Evolutionary conservation across 2,329 filamentous ascomycete species (phyloP).

Genomic region (Claviceps pazoutovae): DNA sequence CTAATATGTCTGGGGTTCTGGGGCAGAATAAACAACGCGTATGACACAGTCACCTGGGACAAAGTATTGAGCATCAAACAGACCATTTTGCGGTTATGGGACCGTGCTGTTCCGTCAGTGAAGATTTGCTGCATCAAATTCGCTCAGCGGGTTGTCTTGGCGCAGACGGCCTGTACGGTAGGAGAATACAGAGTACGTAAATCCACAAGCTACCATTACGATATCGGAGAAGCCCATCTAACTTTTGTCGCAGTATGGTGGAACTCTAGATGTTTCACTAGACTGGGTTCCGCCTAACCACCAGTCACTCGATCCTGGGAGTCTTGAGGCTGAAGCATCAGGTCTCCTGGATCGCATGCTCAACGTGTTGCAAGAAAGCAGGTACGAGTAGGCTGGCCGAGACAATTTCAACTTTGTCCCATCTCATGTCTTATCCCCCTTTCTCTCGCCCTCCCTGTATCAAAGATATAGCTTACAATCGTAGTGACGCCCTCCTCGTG

Average conservation of each 20-base stretch:
- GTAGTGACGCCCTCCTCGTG: slow-evolving; percentile 72
- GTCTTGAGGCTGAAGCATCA: slow-evolving; percentile 83
- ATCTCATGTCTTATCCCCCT: not conserved
- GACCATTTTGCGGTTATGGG: slow-evolving; percentile 79
- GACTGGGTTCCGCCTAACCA: slow-evolving; percentile 76
- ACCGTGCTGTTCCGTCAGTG: slow-evolving; percentile 59
- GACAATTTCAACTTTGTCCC: not conserved
- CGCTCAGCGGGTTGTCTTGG: slow-evolving; percentile 79
- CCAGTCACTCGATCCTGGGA: slow-evolving; percentile 60
- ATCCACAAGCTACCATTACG: too few relatives aligned
- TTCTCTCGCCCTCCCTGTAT: not conserved
- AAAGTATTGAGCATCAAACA: slow-evolving; percentile 80
- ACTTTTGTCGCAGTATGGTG: slow-evolving; percentile 24
- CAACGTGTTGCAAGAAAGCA: slow-evolving; percentile 70
- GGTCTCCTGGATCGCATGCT: slow-evolving; percentile 84
- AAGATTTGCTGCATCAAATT: slow-evolving; percentile 96
- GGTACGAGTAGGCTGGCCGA: slow-evolving; percentile 36
- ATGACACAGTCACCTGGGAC: slow-evolving; percentile 73
- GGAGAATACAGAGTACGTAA: slow-evolving; percentile 65
- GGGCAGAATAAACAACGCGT: slow-evolving; percentile 69
- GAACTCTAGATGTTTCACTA: slow-evolving; percentile 62
- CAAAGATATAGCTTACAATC: slow-evolving; percentile 5
- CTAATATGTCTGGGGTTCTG: slow-evolving; percentile 2
- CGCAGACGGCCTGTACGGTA: slow-evolving; percentile 74
- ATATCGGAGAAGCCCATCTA: not conserved